Evolutionary conservation across 208 protist genomes (phyloP).

Genomic region (Herpetomonas tarakana): DNA sequence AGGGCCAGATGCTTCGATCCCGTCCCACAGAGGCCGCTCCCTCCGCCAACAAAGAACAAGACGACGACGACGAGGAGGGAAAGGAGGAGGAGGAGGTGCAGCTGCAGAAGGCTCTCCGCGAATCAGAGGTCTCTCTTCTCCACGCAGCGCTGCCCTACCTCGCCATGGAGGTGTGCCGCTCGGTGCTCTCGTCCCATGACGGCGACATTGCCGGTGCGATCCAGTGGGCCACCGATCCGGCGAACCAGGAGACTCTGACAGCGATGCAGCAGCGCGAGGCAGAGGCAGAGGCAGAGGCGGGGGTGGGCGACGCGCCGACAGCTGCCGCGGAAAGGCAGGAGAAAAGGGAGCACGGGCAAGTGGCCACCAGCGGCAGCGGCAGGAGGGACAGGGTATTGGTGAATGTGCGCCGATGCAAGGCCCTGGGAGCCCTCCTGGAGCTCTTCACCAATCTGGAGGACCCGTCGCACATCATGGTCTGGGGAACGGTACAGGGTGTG

Average conservation of each 20-base stretch:
- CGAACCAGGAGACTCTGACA: slow-evolving; percentile 13
- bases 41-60: too few species aligned
- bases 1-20: too few species aligned
- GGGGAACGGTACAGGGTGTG: too few species aligned
- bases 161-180: slow-evolving; percentile 20
- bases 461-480: slow-evolving; percentile 85
- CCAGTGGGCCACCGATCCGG: slow-evolving; percentile 12
- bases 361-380: not conserved
- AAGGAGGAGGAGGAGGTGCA: not conserved
- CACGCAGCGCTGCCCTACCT: slow-evolving; percentile 29
- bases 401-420: slow-evolving; percentile 34
- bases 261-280: slow-evolving; percentile 2
- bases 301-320: slow-evolving; percentile 2
- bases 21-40: too few species aligned
- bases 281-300: too few species aligned
- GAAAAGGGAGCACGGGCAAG: slow-evolving; percentile 7
- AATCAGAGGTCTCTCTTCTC: slow-evolving; percentile 35
- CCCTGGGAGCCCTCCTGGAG: slow-evolving; percentile 41
- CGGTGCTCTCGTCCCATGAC: slow-evolving; percentile 12
- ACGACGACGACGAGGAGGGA: slow-evolving; percentile 9
- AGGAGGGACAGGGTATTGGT: slow-evolving; percentile 38
- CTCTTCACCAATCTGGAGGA: slow-evolving; percentile 72
- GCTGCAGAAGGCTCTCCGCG: not conserved
- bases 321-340: slow-evolving; percentile 5
- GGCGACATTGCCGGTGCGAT: slow-evolving; percentile 27